Base-by-base conservation (phyloP, 352 stramenopile genomes). In the Phytophthora sp. region DNA sequence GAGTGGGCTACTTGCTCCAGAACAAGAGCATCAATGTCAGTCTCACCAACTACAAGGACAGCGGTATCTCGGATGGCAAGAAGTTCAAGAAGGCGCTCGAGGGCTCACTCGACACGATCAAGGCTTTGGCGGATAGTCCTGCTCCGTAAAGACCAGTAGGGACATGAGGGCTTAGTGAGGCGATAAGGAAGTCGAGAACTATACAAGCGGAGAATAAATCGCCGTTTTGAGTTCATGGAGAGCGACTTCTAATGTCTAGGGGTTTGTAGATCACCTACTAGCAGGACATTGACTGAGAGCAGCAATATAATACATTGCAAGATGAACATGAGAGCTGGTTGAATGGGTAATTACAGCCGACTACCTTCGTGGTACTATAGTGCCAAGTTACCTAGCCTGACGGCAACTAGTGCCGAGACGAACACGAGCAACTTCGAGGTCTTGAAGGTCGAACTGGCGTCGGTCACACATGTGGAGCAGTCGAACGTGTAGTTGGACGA, bases 1-100 rank as follows among this genome's bases (percentile, higher is more conserved):
- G 92, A 15, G 68, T 97, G 30, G 92, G 91, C 53, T 98, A 98
- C 69, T 62, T 96, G 60, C 72, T 97, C 15, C 86, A 96, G 49
- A 91, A 78, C 68, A 77, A 95, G 68, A 71, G 37, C 26, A 89
- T 96, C 57, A 90, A 94, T 34, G 79, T 96, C 43, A 93, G 82
- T 30, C 55, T 96, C n/a, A 95, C 88, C 24, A 94, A 91, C 74
- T 96, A 83, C 56, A 94, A 94, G 49, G 79, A 88, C 62, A 90
- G 79, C 62, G 62, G 73, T 41, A 52, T 87, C 12, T 94, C 87
- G 41, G 74, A 94, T 62, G 68, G 72, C 30, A 68, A 65, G 42
- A 89, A 88, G 59, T 94, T 92, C 63, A 92, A 89, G 56, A 62
- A 78, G 49, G 69, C 75, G 32, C 57, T 94, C 26, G 66, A 78